Conservation (phyloP, 23 red algal genomes). For the Gracilaria caudata region DNA sequence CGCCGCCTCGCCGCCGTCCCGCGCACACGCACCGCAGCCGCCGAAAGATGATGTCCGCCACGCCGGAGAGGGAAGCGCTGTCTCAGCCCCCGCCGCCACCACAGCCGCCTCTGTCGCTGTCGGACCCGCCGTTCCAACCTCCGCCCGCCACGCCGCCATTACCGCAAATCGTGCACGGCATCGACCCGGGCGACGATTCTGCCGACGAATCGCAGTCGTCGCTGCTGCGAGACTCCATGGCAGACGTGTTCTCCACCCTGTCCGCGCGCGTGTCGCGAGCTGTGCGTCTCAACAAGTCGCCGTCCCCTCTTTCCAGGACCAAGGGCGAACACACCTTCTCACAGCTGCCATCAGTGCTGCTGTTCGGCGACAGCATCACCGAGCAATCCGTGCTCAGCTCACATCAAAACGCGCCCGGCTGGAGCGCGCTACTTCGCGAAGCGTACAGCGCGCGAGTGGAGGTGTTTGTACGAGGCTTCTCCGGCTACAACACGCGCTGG, state of each 20-base stretch:
- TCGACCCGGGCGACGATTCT: slow-evolving; percentile 34
- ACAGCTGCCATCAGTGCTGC: slow-evolving; percentile 36
- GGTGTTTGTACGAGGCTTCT: slow-evolving; percentile 67
- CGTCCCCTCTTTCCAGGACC: not conserved
- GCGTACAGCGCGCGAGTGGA: slow-evolving; percentile 40
- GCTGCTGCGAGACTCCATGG: slow-evolving; percentile 30
- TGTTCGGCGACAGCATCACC: slow-evolving; percentile 69
- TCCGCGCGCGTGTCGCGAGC: slow-evolving; percentile 51
- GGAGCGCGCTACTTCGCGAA: slow-evolving; percentile 46
- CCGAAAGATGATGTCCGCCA: slow-evolving; percentile 48
- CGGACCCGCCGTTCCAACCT: slow-evolving; percentile 48
- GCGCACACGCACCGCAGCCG: not conserved
- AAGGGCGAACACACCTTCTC: not conserved
- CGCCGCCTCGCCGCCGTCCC: not conserved
- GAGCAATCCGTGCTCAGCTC: slow-evolving; percentile 28
- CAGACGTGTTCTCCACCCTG: slow-evolving; percentile 25
- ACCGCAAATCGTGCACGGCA: slow-evolving; percentile 66
- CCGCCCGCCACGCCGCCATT: slow-evolving; percentile 11
- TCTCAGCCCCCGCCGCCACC: slow-evolving; percentile 30
- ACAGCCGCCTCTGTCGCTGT: slow-evolving; percentile 47
- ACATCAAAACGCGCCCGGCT: slow-evolving; percentile 37
- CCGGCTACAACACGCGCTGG: slow-evolving; percentile 73
- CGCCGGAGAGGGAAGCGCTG: slow-evolving; percentile 39
- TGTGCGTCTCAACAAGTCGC: not conserved
- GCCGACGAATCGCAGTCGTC: slow-evolving; percentile 6